Conservation (phyloP, 2,329 filamentous ascomycete genomes). For the Coleophoma cylindrospora region DNA sequence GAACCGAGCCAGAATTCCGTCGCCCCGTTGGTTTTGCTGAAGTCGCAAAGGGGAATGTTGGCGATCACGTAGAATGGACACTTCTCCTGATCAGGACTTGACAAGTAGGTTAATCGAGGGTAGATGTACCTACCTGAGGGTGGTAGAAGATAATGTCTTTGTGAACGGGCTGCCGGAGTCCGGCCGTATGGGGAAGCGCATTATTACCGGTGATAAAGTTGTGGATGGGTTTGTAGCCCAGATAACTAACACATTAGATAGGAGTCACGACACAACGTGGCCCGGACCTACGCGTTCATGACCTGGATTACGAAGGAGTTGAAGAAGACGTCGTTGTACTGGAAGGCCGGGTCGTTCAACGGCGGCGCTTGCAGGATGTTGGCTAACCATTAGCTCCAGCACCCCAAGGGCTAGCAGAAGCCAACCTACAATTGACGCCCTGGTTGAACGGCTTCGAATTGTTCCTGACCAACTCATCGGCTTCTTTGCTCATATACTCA, state of each 20-base stretch:
- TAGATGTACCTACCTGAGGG: conserved; percentile 20
- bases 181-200: conserved; percentile 29
- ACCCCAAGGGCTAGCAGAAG: too few relatives aligned
- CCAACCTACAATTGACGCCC: conserved; percentile 26
- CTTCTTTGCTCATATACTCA: conserved; percentile 29
- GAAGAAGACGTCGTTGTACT: conserved; percentile 35
- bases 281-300: conserved; percentile 29
- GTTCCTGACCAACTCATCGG: conserved; percentile 23
- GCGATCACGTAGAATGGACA: conserved; percentile 33
- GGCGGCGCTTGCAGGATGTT: conserved; percentile 35
- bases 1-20: conserved; percentile 37
- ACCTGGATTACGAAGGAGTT: conserved; percentile 35
- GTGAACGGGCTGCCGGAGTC: conserved; percentile 32
- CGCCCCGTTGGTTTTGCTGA: conserved; percentile 28
- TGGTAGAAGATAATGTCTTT: conserved; percentile 32
- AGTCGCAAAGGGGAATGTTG: conserved; percentile 32
- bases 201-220: conserved; percentile 36
- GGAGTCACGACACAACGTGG: conserved; percentile 1
- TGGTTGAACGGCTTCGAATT: conserved; percentile 28
- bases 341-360: conserved; percentile 23
- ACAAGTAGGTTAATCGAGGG: neutral
- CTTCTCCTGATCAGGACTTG: conserved; percentile 5
- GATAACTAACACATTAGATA: conserved; percentile 25
- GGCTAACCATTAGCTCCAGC: conserved; percentile 16
- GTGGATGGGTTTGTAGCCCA: conserved; percentile 33